These are phyloP conservation scores for Aspergillus hiratsukae DNA, from an alignment of 2,329 filamentous ascomycete species.

Conservation along the genomic window DNA sequence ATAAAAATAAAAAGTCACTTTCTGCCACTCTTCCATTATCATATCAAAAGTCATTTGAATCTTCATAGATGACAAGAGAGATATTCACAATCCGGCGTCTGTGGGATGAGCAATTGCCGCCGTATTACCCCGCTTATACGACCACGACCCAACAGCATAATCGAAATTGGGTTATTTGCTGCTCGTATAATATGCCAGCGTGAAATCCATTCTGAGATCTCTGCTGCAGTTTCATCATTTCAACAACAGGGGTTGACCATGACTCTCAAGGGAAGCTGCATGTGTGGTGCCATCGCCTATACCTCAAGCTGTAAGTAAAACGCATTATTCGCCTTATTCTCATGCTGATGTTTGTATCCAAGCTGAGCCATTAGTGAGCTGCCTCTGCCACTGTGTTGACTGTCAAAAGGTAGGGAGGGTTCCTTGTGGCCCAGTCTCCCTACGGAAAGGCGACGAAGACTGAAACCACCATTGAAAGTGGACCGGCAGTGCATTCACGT, in stretches of 20 bases:
- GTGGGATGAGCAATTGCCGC: too few relatives aligned
- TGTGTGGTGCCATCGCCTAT: conserved; percentile 31
- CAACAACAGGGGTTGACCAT: conserved; percentile 10
- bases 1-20: too few relatives aligned
- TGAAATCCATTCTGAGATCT: neutral
- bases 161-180: too few relatives aligned
- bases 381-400: conserved; percentile 52
- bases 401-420: conserved; percentile 48
- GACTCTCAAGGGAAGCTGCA: conserved; percentile 29
- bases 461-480: conserved; percentile 28
- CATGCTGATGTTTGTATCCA: neutral
- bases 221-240: neutral
- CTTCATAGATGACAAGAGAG: too few relatives aligned
- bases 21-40: too few relatives aligned
- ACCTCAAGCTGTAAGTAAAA: conserved; percentile 21
- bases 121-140: too few relatives aligned
- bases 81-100: too few relatives aligned
- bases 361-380: conserved; percentile 42
- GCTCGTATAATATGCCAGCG: too few relatives aligned
- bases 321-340: neutral
- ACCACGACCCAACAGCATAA: too few relatives aligned
- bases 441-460: neutral
- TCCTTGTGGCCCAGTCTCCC: neutral
- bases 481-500: conserved; percentile 53
- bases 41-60: too few relatives aligned